Evolutionary conservation across 495 filamentous ascomycete species (phyloP).

Genomic region (Diplogelasinospora grovesii): DNA sequence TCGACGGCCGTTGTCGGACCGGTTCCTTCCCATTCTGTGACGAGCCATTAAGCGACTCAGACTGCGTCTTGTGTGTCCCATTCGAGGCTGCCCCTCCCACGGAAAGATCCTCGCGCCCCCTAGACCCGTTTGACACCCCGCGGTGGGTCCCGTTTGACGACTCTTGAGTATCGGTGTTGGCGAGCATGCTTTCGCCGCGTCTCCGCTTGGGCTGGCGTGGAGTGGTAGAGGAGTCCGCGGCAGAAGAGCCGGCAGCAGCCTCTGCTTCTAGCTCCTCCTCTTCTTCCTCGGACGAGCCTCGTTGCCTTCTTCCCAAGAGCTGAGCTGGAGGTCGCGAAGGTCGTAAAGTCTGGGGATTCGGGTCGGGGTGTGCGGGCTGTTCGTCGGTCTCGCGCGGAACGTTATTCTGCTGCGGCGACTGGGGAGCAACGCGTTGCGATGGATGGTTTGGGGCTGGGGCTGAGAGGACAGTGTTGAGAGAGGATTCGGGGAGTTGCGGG

Average conservation of each 20-base stretch:
- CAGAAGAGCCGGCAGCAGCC: conserved; percentile 8
- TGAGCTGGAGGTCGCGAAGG: conserved; percentile 12
- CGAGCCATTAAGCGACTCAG: conserved; percentile 32
- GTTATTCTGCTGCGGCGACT: not conserved
- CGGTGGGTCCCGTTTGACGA: conserved; percentile 29
- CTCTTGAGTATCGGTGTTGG: conserved; percentile 25
- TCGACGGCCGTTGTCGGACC: conserved; percentile 14
- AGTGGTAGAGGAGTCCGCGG: conserved; percentile 1
- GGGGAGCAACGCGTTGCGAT: conserved; percentile 12
- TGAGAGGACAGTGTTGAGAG: conserved; percentile 33
- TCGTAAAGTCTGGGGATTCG: not conserved
- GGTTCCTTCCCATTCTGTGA: conserved; percentile 26
- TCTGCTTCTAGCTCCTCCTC: conserved; percentile 14
- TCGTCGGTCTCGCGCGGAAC: not conserved
- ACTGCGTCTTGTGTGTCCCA: conserved; percentile 28
- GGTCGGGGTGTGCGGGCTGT: not conserved
- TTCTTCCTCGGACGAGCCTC: conserved; percentile 12
- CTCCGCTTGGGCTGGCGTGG: conserved; percentile 16
- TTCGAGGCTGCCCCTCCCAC: conserved; percentile 30
- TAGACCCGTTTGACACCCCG: conserved; percentile 33
- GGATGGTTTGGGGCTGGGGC: conserved; percentile 13
- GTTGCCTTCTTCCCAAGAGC: conserved; percentile 22
- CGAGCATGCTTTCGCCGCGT: conserved; percentile 25
- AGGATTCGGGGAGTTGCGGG: conserved; percentile 29
- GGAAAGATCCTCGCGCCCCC: conserved; percentile 14